Conservation (phyloP, 2,329 filamentous ascomycete species). For the Bipolaris sorokiniana region DNA sequence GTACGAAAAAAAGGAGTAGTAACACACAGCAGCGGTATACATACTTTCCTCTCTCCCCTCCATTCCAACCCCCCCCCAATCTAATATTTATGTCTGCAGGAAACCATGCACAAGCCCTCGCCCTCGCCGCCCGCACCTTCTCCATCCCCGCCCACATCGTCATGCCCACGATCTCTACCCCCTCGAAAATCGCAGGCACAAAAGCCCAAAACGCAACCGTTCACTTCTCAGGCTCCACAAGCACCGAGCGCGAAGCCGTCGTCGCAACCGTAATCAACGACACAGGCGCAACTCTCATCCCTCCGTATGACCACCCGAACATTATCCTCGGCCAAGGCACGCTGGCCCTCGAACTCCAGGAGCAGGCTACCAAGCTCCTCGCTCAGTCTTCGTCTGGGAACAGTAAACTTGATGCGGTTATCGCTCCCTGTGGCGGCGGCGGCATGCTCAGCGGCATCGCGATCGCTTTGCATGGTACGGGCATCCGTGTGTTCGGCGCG, state of each 20-base stretch:
- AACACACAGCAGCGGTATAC: constrained; percentile 85
- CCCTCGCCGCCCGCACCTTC: constrained; percentile 78
- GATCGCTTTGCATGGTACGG: constrained; percentile 73
- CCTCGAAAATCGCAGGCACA: constrained; percentile 87
- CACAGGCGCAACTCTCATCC: constrained; percentile 80
- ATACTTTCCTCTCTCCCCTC: constrained; percentile 9
- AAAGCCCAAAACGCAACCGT: constrained; percentile 77
- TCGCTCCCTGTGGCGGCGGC: constrained; percentile 85
- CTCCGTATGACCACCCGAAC: constrained; percentile 90
- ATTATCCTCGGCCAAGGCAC: constrained; percentile 96
- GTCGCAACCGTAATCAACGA: constrained; percentile 70
- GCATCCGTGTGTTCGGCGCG: constrained; percentile 80
- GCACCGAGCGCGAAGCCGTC: constrained; percentile 78
- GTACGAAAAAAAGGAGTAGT: constrained; percentile 72
- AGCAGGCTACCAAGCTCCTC: constrained; percentile 69
- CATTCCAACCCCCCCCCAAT: background rate
- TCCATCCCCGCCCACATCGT: constrained; percentile 83
- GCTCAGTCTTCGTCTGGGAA: background rate
- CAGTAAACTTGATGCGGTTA: constrained; percentile 59
- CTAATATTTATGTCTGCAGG: constrained; percentile 57
- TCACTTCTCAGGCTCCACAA: constrained; percentile 81
- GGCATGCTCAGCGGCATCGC: constrained; percentile 86
- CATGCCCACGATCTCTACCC: constrained; percentile 85
- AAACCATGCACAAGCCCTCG: constrained; percentile 92
- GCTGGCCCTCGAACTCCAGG: constrained; percentile 78